A percentile compares a stretch with the other conserved stretches of the same genome.
Evolutionary conservation across 768 basidiomycete genomes (phyloP).

Genomic region (Tubosaeta brunneosetosa): DNA sequence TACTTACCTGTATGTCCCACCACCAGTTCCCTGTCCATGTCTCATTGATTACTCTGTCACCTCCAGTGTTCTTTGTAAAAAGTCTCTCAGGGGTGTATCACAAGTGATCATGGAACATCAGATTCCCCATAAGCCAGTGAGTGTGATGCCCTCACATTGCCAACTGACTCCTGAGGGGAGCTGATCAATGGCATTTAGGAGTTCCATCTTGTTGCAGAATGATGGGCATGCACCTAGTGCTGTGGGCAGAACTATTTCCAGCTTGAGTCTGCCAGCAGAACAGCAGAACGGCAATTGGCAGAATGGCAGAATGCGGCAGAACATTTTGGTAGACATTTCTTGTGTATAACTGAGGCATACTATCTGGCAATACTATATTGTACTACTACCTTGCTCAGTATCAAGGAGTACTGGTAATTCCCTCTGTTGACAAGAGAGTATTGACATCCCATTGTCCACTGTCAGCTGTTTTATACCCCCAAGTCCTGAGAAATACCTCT

Average conservation of each 20-base stretch:
- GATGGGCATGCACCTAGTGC: too few species aligned
- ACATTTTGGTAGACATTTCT: neutral
- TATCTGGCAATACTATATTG: neutral
- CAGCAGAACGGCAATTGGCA: conserved; percentile 8
- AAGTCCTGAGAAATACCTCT: too few species aligned
- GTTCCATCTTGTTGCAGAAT: too few species aligned
- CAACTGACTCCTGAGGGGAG: too few species aligned
- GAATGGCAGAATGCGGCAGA: conserved; percentile 8
- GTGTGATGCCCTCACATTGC: too few species aligned
- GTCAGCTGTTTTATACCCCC: neutral
- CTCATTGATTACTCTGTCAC: too few species aligned
- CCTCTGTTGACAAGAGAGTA: neutral
- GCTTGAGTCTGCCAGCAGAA: conserved; percentile 1
- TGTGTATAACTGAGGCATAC: neutral
- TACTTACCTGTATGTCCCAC: neutral
- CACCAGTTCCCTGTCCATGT: neutral
- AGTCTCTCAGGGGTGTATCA: too few species aligned
- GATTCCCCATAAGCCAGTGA: too few species aligned
- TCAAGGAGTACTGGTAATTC: neutral
- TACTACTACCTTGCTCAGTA: neutral
- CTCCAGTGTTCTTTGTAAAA: too few species aligned
- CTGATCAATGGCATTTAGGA: too few species aligned
- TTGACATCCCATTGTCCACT: neutral
- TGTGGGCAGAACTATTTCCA: conserved; percentile 8
- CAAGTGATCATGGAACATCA: too few species aligned